Conservation (phyloP, 176 grass and related monocot species). For the Hyparrhenia diplandra region DNA sequence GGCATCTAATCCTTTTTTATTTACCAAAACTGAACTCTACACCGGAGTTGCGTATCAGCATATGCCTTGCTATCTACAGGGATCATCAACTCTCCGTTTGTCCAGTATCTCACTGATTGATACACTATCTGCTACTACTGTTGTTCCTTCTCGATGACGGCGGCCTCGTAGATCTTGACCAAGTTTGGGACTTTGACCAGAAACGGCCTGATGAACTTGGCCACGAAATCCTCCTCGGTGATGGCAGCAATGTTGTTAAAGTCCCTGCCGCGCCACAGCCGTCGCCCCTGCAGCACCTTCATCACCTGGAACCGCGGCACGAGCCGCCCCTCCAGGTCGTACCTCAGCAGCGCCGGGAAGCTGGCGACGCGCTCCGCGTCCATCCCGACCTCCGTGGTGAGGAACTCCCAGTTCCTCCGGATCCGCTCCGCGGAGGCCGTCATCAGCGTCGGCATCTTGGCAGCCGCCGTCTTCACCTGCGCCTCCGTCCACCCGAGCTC, state of each 20-base stretch:
- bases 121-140: background rate
- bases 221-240: conserved; percentile 34
- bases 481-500: conserved; percentile 40
- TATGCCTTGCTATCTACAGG: background rate
- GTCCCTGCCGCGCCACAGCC: conserved; percentile 14
- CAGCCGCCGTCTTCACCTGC: conserved; percentile 27
- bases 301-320: conserved; percentile 43
- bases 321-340: conserved; percentile 30
- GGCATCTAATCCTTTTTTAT: background rate
- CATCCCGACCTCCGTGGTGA: conserved; percentile 34
- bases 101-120: background rate
- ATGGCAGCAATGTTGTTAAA: conserved; percentile 22
- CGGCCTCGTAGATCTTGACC: conserved; percentile 29
- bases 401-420: conserved; percentile 24
- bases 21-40: background rate
- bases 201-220: conserved; percentile 41
- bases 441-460: conserved; percentile 33
- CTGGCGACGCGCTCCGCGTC: conserved; percentile 24
- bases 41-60: background rate
- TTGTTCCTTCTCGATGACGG: background rate
- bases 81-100: background rate
- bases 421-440: conserved; percentile 30
- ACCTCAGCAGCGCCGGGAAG: conserved; percentile 33
- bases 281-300: conserved; percentile 31
- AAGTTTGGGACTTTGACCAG: conserved; percentile 23